phyloP scores from a whole-genome alignment of 768 basidiomycete species.

The Strobilomyces confusus region DNA sequence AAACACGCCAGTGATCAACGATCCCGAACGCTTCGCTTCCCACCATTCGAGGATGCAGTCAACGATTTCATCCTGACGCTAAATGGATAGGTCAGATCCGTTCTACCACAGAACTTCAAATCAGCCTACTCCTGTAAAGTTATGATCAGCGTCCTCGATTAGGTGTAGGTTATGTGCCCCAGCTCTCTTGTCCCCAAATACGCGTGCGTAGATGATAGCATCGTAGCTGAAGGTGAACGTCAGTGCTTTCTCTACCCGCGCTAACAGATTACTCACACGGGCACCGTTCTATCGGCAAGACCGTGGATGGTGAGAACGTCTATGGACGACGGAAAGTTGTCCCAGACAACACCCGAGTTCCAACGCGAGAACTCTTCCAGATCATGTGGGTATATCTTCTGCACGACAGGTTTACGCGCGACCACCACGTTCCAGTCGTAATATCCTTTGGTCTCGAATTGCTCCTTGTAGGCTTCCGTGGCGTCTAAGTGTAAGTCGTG shows the following conservation, averaged over 20 bases:
- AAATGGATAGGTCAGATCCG: constrained; percentile 3
- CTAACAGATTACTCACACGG: constrained; percentile 48
- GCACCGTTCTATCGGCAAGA: constrained; percentile 62
- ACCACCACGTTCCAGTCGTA: constrained; percentile 62
- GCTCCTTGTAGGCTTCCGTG: constrained; percentile 39
- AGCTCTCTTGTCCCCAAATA: constrained; percentile 50
- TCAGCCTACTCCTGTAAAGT: constrained; percentile 55
- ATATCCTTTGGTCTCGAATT: constrained; percentile 55
- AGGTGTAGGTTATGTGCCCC: constrained; percentile 71
- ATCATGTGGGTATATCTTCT: constrained; percentile 54
- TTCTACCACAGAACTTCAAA: background rate
- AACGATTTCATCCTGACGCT: constrained; percentile 66
- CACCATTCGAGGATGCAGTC: constrained; percentile 69
- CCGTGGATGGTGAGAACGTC: constrained; percentile 81
- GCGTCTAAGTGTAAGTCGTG: constrained; percentile 19
- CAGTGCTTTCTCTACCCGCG: background rate
- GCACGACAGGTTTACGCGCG: constrained; percentile 54
- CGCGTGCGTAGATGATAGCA: constrained; percentile 63
- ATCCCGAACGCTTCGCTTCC: constrained; percentile 41
- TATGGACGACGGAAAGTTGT: constrained; percentile 53
- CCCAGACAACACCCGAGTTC: constrained; percentile 68
- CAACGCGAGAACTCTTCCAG: constrained; percentile 58
- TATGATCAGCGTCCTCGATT: constrained; percentile 76
- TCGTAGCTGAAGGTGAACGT: constrained; percentile 49
- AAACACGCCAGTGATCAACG: constrained; percentile 62